Percentiles rank a stretch among this genome's conserved stretches.
phyloP scores from a whole-genome alignment of 176 grass and related monocot genomes.

The Oryza officinalis region DNA sequence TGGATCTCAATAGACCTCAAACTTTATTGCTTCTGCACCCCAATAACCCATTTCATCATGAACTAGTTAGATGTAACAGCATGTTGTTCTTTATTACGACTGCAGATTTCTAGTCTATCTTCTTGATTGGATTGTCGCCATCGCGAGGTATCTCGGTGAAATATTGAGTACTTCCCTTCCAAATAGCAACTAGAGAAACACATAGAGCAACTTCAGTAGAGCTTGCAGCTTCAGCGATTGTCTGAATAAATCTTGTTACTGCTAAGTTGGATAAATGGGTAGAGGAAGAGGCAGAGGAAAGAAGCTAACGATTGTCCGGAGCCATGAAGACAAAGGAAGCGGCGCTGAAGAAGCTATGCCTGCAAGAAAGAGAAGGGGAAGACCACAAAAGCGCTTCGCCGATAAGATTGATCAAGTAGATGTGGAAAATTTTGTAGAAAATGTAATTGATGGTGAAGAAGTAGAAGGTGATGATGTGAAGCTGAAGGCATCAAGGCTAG shows the following conservation, averaged over 20 bases:
- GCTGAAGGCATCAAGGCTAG: slow-evolving; percentile 35
- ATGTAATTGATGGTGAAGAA: slow-evolving; percentile 40
- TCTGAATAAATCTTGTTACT: slow-evolving; percentile 11
- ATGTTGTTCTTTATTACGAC: not conserved
- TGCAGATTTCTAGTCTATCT: slow-evolving; percentile 46
- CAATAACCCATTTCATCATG: slow-evolving; percentile 6
- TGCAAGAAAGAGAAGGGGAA: slow-evolving; percentile 70
- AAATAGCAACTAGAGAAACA: slow-evolving; percentile 24
- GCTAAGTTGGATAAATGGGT: slow-evolving; percentile 54
- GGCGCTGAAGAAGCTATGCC: slow-evolving; percentile 63
- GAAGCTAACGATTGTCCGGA: slow-evolving; percentile 47
- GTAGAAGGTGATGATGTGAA: slow-evolving; percentile 45
- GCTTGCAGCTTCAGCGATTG: slow-evolving; percentile 23
- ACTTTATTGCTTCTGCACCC: not conserved
- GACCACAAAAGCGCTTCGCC: slow-evolving; percentile 61
- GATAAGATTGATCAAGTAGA: slow-evolving; percentile 50
- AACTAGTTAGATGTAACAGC: slow-evolving; percentile 9
- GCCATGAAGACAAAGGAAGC: slow-evolving; percentile 67
- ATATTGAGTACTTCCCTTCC: slow-evolving; percentile 8
- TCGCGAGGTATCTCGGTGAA: slow-evolving; percentile 9
- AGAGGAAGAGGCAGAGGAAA: slow-evolving; percentile 79
- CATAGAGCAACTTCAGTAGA: not conserved
- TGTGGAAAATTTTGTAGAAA: slow-evolving; percentile 48
- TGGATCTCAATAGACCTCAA: slow-evolving; percentile 44
- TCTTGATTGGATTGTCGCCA: slow-evolving; percentile 12